Conservation (phyloP, 495 filamentous ascomycete species). For the Hypoxylon lienhwacheense region DNA sequence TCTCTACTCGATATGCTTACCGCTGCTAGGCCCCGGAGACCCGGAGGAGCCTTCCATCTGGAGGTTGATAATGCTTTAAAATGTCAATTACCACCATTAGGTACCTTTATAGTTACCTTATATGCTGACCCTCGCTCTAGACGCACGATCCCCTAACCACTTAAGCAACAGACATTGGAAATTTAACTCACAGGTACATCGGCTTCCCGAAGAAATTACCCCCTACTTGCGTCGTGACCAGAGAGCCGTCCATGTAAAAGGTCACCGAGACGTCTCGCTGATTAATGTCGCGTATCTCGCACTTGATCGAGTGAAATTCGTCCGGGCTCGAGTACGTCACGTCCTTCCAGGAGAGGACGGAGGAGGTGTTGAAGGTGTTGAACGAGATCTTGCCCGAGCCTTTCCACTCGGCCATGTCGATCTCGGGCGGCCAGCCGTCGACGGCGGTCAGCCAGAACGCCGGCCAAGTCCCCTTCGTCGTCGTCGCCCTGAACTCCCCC, state of each 20-base stretch:
- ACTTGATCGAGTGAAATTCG: slow-evolving; percentile 54
- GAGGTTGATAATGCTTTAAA: slow-evolving; percentile 48
- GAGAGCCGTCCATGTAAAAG: slow-evolving; percentile 57
- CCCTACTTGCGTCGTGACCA: slow-evolving; percentile 56
- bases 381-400: slow-evolving; percentile 62
- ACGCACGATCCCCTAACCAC: too few relatives aligned
- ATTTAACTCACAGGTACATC: slow-evolving; percentile 48
- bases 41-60: slow-evolving; percentile 57
- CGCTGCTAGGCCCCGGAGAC: slow-evolving; percentile 46
- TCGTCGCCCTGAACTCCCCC: slow-evolving; percentile 56
- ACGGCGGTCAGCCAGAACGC: slow-evolving; percentile 67
- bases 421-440: slow-evolving; percentile 64
- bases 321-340: slow-evolving; percentile 52
- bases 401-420: slow-evolving; percentile 66
- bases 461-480: slow-evolving; percentile 58
- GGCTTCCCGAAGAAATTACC: slow-evolving; percentile 52
- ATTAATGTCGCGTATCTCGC: slow-evolving; percentile 56
- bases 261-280: slow-evolving; percentile 55
- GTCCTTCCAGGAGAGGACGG: slow-evolving; percentile 49
- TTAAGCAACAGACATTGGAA: too few relatives aligned
- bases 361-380: slow-evolving; percentile 63
- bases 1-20: slow-evolving; percentile 35
- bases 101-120: too few relatives aligned
- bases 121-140: too few relatives aligned
- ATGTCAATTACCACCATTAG: too few relatives aligned